Base-by-base conservation (phyloP, 2,329 filamentous ascomycete genomes). In the Neonectria ditissima region DNA sequence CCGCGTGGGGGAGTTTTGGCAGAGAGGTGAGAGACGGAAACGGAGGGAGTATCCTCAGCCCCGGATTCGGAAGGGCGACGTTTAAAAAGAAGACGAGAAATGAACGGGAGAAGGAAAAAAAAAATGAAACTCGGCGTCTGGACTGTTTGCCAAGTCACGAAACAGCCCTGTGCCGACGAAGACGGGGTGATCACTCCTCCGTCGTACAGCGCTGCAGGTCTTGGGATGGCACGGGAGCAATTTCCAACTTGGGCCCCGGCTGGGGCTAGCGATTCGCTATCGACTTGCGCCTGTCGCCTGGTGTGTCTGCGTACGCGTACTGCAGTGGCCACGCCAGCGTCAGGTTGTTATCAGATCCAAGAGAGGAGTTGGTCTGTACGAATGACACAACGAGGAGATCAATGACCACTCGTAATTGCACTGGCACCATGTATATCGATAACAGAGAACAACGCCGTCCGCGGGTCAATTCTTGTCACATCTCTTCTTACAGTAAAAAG, bases 181-280 rank as follows among this genome's bases (percentile, higher is more conserved):
- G 24, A 26, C 24, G 16, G 37, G 16, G 37, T 10, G 37, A 39
- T 39, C 37, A 39, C 37, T n/a, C 5, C 37, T 39, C 11, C 18
- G 20, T 24, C n/a, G 16, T n/a, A 14, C n/a, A 39, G 37, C 37
- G 37, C 37, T 39, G 37, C 16, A 39, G 37, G 37, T 39, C 37
- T 18, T 39, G 37, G 30, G 37, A 39, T 18, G 37, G 54, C 69
- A 68, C 65, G 62, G 59, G 65, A 53, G 28, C 56, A 65, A 59
- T 69, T 67, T 64, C 62, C 67, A 62, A 52, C 34, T 52, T 47
- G 30, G 39, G 63, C 39, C n/a, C n/a, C 14, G n/a, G 32, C 18
- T 20, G 22, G 28, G 30, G 22, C 16, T 39, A 34, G 16, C 22
- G 24, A 32, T 52, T 24, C 45, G 32, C 34, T 26, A 32, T 5